These are phyloP conservation scores for Xanthoceras sorbifolium DNA, from an alignment of 345 rosid genomes.

Conservation along the genomic window DNA sequence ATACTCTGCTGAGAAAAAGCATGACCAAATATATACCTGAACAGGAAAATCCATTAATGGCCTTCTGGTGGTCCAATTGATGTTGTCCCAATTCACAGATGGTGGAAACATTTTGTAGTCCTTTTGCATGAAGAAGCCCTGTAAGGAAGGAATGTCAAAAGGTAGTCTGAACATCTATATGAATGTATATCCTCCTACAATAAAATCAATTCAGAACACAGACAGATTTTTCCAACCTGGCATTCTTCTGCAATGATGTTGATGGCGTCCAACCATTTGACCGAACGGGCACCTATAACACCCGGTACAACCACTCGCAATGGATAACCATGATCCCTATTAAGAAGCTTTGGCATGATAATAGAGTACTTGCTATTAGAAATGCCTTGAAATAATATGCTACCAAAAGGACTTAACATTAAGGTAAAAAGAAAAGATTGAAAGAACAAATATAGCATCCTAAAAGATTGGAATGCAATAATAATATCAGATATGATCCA, in stretches of 20 bases:
- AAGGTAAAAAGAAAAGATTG: background rate
- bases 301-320: constrained; percentile 91
- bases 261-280: constrained; percentile 94
- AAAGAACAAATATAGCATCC: background rate
- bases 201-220: constrained; percentile 4
- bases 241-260: constrained; percentile 78
- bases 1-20: background rate
- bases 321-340: constrained; percentile 95
- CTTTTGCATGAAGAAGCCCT: constrained; percentile 99
- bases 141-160: constrained; percentile 18
- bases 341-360: constrained; percentile 58
- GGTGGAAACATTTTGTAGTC: constrained; percentile 99
- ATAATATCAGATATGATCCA: background rate
- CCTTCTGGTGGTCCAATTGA: constrained; percentile 83
- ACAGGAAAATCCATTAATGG: constrained; percentile 99
- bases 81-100: constrained; percentile 88
- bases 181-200: background rate
- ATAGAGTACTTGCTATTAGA: constrained; percentile 13
- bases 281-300: constrained; percentile 97
- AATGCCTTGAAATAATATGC: background rate
- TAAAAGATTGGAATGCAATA: background rate
- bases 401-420: background rate
- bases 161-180: background rate
- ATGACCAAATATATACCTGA: constrained; percentile 56
- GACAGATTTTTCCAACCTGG: constrained; percentile 51